These are phyloP conservation scores for Paratrimastix pyriformis DNA, from an alignment of 78 protist genomes.

Conservation along the genomic window DNA sequence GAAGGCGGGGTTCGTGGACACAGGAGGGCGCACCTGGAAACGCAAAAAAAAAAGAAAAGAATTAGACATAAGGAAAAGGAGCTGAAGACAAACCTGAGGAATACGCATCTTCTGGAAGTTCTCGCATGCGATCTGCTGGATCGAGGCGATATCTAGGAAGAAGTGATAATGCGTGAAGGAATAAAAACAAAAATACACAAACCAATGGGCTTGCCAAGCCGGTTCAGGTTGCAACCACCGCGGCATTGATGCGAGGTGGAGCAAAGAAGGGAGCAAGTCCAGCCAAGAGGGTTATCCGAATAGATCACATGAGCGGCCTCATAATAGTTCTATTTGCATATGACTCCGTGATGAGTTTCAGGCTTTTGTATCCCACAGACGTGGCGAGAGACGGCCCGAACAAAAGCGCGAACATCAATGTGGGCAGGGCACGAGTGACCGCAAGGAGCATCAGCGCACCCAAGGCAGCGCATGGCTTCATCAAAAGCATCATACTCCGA, in stretches of 20 bases:
- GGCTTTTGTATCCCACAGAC: too few species aligned
- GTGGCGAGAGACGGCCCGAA: too few species aligned
- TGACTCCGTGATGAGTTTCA: too few species aligned
- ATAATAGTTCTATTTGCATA: conserved; percentile 69
- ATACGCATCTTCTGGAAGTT: conserved; percentile 70
- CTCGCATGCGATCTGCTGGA: conserved; percentile 84
- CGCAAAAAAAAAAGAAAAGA: too few species aligned
- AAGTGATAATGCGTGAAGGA: too few species aligned
- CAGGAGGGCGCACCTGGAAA: too few species aligned
- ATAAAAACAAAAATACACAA: too few species aligned
- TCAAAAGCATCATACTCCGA: conserved; percentile 65
- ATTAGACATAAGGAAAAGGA: too few species aligned
- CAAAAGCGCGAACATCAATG: conserved; percentile 78
- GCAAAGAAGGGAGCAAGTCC: conserved; percentile 84
- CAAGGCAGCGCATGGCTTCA: conserved; percentile 74
- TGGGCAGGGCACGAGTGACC: conserved; percentile 81
- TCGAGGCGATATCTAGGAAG: conserved; percentile 81
- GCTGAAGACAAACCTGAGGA: conserved; percentile 74
- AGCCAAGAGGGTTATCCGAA: conserved; percentile 84
- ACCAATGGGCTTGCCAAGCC: too few species aligned
- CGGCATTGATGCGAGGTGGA: conserved; percentile 72
- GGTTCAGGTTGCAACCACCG: conserved; percentile 83
- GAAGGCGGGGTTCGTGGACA: conserved; percentile 33
- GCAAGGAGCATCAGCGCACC: conserved; percentile 91
- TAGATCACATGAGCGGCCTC: conserved; percentile 81